Percentiles rank a stretch among this genome's conserved stretches.
These are phyloP conservation scores for Phytomonas francai DNA, from an alignment of 208 protist species.

Conservation along the genomic window DNA sequence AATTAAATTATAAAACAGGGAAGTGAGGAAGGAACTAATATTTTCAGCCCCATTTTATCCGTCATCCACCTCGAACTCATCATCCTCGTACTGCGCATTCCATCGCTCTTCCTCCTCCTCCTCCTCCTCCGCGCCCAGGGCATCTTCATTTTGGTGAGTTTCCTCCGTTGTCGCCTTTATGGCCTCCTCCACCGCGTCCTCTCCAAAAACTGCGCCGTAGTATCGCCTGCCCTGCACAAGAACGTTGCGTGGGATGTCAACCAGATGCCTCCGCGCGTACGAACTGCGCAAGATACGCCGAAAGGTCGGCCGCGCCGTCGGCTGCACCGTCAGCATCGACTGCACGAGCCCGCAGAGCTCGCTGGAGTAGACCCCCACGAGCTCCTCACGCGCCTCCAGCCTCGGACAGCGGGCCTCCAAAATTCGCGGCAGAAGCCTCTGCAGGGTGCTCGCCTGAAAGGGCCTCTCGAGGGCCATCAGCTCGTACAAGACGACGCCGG, in stretches of 20 bases:
- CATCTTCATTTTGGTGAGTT: neutral
- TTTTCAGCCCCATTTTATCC: conserved; percentile 3
- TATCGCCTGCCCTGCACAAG: conserved; percentile 10
- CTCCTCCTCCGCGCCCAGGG: neutral
- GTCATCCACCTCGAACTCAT: conserved; percentile 30
- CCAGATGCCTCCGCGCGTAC: conserved; percentile 40
- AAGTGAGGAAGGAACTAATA: neutral
- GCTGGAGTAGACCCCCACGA: conserved; percentile 26
- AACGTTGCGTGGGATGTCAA: conserved; percentile 24
- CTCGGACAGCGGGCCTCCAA: neutral
- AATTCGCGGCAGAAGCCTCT: neutral
- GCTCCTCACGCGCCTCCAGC: neutral
- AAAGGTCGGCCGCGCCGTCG: conserved; percentile 45
- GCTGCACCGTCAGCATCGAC: conserved; percentile 47
- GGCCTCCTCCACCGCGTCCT: conserved; percentile 30
- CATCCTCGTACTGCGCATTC: neutral
- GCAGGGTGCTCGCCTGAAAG: conserved; percentile 31
- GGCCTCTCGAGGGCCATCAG: conserved; percentile 63
- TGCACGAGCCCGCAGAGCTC: conserved; percentile 48
- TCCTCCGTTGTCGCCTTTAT: conserved; percentile 5
- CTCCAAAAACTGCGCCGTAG: conserved; percentile 39
- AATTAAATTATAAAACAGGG: conserved; percentile 1
- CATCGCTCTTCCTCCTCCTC: neutral
- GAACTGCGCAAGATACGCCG: conserved; percentile 42
- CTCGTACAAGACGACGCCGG: conserved; percentile 93